Conservation (phyloP, 2,329 filamentous ascomycete species). For the Fusarium stilboides region DNA sequence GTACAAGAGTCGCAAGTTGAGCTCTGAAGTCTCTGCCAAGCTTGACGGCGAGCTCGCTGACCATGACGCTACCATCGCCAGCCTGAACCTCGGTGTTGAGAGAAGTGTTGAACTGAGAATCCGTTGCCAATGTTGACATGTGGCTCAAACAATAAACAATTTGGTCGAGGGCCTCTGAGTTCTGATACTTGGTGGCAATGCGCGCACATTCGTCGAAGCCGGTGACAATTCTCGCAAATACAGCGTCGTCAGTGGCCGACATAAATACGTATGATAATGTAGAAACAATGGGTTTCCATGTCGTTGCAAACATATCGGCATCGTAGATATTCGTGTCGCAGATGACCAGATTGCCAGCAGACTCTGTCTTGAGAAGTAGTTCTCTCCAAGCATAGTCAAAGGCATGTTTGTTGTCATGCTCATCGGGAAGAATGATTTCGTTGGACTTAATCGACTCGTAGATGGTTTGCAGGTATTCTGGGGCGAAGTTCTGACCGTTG, state of each 20-base stretch:
- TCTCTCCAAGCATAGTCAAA: conserved; percentile 99
- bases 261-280: conserved; percentile 99
- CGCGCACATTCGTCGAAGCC: conserved; percentile 97
- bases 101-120: conserved; percentile 82
- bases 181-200: conserved; percentile 87
- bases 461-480: conserved; percentile 86
- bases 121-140: conserved; percentile 89
- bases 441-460: conserved; percentile 92
- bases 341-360: conserved; percentile 79
- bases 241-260: conserved; percentile 96
- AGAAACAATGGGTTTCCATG: conserved; percentile 94
- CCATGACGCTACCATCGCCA: conserved; percentile 95
- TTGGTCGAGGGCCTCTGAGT: conserved; percentile 90
- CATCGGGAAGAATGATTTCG: conserved; percentile 96
- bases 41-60: conserved; percentile 96
- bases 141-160: conserved; percentile 91
- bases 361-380: conserved; percentile 85
- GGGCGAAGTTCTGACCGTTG: conserved; percentile 84
- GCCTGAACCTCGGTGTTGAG: conserved; percentile 97
- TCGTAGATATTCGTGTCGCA: conserved; percentile 96
- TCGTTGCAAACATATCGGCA: conserved; percentile 96
- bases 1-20: conserved; percentile 92
- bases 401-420: conserved; percentile 96
- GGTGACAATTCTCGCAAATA: conserved; percentile 92
- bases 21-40: conserved; percentile 95